Base-by-base conservation (phyloP, 345 rosid species). In the Pelargonium nanum region DNA sequence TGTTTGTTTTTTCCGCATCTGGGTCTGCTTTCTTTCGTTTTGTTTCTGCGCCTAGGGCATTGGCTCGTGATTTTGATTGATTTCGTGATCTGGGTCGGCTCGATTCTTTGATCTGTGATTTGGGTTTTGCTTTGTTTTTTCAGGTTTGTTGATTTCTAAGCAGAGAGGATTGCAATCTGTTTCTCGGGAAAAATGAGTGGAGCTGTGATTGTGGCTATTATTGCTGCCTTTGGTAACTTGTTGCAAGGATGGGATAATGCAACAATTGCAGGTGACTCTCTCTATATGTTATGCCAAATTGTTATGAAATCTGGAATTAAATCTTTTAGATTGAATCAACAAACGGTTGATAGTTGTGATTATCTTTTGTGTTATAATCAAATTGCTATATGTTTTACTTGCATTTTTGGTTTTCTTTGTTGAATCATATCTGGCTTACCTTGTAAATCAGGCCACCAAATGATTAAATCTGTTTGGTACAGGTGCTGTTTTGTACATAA, bases 201-300 rank as follows among this genome's bases (percentile, higher is more conserved):
- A 75, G 87, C 97, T 63, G 96, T 85, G 75, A 80, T 87, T 71
- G 88, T 90, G 50, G 96, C 99, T 70, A 65, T 87, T 58, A 90
- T 82, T 68, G 96, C 99, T 61, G 88, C 97, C 56, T 45, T 93
- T 73, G 99, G 99, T 50, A 93, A 90, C 77, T 73, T 93, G 24
- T 76, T 93, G 79, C 99, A 93, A 85, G 99, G 99, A 80, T 93
- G 97, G 99, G 99, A 93, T 75, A 90, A 78, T 80, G 99, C 99
- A 54, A 83, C 92, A 56, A 93, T 93, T 70, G 99, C 99, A 45
- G 99, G 99, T 90, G 71, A 71, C 55, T 51, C 21, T 63, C 45
- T 22, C 25, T 0, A 21, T 52, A 1, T 0, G 25, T 19, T 28
- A 22, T 23, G 15, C 17, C 22, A 55, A 16, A 23, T 21, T 22